A percentile compares a stretch with the other conserved stretches of the same genome.
Conservation (phyloP, 257 asterid species). For the Asclepias syriaca region DNA sequence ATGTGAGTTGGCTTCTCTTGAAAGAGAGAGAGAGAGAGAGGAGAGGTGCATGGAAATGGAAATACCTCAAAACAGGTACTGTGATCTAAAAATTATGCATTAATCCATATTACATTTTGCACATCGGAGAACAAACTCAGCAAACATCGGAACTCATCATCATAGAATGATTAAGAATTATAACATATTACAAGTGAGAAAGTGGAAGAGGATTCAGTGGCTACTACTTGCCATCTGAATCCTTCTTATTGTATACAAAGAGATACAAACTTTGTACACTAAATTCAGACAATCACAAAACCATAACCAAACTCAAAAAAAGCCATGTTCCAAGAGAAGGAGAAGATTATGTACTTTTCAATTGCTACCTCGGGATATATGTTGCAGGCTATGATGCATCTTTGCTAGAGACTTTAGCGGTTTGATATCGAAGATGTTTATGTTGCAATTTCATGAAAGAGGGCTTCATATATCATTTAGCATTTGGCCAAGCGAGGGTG, state of each 20-base stretch:
- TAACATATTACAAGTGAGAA: background rate
- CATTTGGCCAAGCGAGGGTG: slow-evolving; percentile 11
- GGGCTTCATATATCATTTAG: slow-evolving; percentile 4
- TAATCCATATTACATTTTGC: slow-evolving; percentile 1
- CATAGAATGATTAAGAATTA: background rate
- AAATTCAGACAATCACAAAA: slow-evolving; percentile 11
- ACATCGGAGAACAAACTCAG: background rate
- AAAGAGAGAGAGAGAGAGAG: too few relatives aligned
- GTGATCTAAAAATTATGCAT: background rate
- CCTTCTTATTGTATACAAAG: slow-evolving; percentile 18
- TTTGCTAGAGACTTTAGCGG: background rate
- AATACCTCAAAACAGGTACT: too few relatives aligned
- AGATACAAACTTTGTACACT: slow-evolving; percentile 21
- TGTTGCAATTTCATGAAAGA: background rate
- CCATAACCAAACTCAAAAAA: background rate
- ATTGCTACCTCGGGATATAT: background rate
- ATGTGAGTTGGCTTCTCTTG: too few relatives aligned
- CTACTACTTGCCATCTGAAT: slow-evolving; percentile 15
- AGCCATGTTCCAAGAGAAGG: slow-evolving; percentile 4
- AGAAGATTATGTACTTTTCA: slow-evolving; percentile 11
- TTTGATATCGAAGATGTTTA: background rate
- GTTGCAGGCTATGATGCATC: background rate
- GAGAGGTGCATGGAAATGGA: too few relatives aligned
- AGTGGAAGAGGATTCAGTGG: slow-evolving; percentile 26
- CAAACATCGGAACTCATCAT: background rate